phyloP scores from a whole-genome alignment of 202 grass and related monocot species.

The Saccharum hybrid region DNA sequence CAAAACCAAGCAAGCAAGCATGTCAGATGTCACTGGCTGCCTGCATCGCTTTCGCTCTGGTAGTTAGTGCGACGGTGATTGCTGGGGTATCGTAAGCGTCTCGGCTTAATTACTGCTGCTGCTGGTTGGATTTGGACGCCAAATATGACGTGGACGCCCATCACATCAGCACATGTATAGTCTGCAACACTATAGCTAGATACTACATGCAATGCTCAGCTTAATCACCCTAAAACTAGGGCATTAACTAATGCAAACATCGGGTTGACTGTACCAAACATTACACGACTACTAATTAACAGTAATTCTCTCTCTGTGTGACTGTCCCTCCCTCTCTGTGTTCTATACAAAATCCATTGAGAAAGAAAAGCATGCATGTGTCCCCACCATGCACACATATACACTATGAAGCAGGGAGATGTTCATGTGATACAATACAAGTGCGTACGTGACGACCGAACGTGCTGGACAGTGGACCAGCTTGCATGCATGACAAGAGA shows the following conservation, averaged over 20 bases:
- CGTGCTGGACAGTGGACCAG: neutral
- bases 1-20: neutral
- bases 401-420: neutral
- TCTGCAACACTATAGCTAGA: neutral
- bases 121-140: too few species aligned
- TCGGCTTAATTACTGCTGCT: too few species aligned
- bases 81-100: neutral
- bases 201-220: neutral
- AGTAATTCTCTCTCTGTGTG: neutral
- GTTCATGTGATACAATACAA: slow-evolving; percentile 1
- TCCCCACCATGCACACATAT: neutral
- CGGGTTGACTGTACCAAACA: neutral
- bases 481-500: neutral
- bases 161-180: neutral
- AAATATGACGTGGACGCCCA: neutral
- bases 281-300: neutral
- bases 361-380: neutral
- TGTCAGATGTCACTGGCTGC: neutral
- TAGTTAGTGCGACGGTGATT: neutral
- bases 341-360: neutral
- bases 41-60: neutral
- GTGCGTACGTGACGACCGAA: neutral
- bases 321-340: neutral
- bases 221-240: neutral
- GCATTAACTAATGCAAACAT: neutral